Evolutionary conservation across 768 basidiomycete species (phyloP).

Genomic region (Serendipita sp.): DNA sequence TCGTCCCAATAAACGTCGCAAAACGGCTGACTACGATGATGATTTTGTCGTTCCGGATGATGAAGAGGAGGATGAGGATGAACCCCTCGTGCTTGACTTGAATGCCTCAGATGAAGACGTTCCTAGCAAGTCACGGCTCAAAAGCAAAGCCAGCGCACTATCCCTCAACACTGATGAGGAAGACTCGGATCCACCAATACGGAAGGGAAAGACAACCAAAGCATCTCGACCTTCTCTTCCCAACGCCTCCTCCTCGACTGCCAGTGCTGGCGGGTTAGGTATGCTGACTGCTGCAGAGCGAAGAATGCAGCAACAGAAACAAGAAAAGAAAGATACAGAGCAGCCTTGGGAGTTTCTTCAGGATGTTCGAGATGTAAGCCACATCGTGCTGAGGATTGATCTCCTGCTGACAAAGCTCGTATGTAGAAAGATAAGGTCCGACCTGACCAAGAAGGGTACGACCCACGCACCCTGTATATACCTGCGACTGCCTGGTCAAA

Average conservation of each 20-base stretch:
- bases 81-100: constrained; percentile 11
- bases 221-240: constrained; percentile 8
- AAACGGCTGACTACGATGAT: constrained; percentile 41
- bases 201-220: constrained; percentile 7
- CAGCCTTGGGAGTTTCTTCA: constrained; percentile 59
- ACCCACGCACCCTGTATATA: constrained; percentile 74
- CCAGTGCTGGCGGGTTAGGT: constrained; percentile 6
- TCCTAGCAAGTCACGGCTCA: not conserved
- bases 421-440: constrained; percentile 61
- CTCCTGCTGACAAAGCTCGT: not conserved
- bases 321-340: constrained; percentile 67
- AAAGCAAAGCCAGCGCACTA: not conserved
- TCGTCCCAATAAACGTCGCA: constrained; percentile 1
- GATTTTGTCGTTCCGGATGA: constrained; percentile 59
- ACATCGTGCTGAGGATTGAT: not conserved
- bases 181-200: constrained; percentile 7
- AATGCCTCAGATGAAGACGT: constrained; percentile 11
- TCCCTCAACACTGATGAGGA: constrained; percentile 18
- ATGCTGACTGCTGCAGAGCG: constrained; percentile 74
- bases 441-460: constrained; percentile 75
- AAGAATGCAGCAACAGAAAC: constrained; percentile 58
- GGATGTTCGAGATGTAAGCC: constrained; percentile 53
- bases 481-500: constrained; percentile 59
- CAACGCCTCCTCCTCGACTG: not conserved
- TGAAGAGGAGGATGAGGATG: constrained; percentile 41